Conservation (phyloP, 805 yeast species). For the Cyberlindnera samutprakarnensis region DNA sequence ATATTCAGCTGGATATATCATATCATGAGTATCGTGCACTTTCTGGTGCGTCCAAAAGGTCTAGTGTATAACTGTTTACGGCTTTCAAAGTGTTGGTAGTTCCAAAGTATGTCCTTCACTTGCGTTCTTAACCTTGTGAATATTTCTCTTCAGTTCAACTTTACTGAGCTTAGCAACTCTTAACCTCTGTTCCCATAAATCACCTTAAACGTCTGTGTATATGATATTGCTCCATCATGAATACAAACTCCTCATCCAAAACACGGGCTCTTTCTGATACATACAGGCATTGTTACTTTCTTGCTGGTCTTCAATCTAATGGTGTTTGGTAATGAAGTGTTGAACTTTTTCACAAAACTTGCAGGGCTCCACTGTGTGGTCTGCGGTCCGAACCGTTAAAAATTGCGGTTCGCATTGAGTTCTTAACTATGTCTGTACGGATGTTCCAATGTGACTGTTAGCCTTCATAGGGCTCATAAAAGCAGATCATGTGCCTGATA, state of each 20-base stretch:
- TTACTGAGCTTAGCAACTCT: no score
- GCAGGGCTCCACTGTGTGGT: no score
- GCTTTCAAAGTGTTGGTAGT: no score
- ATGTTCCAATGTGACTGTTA: background rate
- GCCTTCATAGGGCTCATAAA: background rate
- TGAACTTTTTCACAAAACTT: slow-evolving; percentile 20
- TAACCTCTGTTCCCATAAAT: background rate
- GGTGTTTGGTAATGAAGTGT: slow-evolving; percentile 13
- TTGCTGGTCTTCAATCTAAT: slow-evolving; percentile 6
- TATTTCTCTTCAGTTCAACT: no score
- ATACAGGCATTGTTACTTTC: slow-evolving; percentile 35
- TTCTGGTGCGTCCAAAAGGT: no score
- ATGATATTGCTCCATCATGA: background rate
- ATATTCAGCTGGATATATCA: no score
- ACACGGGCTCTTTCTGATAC: slow-evolving; percentile 15
- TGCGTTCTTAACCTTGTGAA: no score
- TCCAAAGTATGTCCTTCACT: no score
- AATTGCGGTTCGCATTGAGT: background rate
- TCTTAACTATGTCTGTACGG: background rate
- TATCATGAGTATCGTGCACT: no score
- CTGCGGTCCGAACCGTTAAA: background rate
- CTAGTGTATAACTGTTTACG: no score
- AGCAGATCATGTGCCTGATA: slow-evolving; percentile 3
- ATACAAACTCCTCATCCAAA: background rate
- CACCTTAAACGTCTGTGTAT: background rate